Evolutionary conservation across 2,329 filamentous ascomycete species (phyloP), one percentile per base, ranked within the genome.

Genomic region (Hymenotorrendiella dingleyae): DNA sequence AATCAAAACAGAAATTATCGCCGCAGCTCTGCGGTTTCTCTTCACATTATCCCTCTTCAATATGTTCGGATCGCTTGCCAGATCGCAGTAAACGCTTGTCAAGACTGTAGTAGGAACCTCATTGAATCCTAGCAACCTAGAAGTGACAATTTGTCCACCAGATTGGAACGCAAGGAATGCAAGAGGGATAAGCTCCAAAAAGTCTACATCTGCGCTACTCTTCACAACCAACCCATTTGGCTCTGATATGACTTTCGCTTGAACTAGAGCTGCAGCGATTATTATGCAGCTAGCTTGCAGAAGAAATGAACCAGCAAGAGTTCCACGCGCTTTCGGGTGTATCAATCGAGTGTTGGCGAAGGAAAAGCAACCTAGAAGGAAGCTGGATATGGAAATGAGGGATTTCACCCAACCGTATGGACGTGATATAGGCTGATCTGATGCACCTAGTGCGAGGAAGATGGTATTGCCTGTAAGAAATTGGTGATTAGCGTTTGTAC

Each of bases 61-160:
- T n/a, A 80, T 47, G 7, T 68, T 66, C 8, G 70, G 65, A 55
- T 88, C 84, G 1, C 80, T 84, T 53, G 87, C 87, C 16, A 91
- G 58, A 60, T 91, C 86, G 58, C 84, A 89, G 66, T 90, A 91
- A 48, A 86, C 80, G 59, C 83, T 88, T 1, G 86, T 91, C 46
- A 93, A 64, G 3, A 90, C 86, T 12, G 89, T 85, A 48, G 82
- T 88, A 0, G 85, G 89, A 16, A 91, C 66, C 2, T 80, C 78
- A 45, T 79, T 80, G 58, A 81, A 83, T 54, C 80, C 74, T 46
- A 91, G 63, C 0, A 83, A 79, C 3, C 85, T 68, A 54, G 82
- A 86, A 0, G 78, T 77, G n/a, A 89, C 80, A 1, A 85, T 84
- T 60, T 91, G 86, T 0, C 85, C 86, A 42, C 82, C 83, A 50